These are phyloP conservation scores for Tricholoma sp. DNA, from an alignment of 768 basidiomycete genomes.

Conservation along the genomic window DNA sequence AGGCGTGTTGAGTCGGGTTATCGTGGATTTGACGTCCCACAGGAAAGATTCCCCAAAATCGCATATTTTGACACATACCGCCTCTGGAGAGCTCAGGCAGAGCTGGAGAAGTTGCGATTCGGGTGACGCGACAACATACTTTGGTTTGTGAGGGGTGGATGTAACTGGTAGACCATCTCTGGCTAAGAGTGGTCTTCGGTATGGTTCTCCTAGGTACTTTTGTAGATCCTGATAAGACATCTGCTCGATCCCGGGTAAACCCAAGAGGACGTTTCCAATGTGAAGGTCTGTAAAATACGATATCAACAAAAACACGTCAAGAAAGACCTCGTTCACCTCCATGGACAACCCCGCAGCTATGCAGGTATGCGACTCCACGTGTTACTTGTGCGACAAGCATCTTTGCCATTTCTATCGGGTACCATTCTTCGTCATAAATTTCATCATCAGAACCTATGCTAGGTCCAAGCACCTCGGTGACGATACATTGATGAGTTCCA, in stretches of 20 bases:
- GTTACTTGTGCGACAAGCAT: background rate
- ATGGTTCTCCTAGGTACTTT: background rate
- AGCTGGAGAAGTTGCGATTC: too few species aligned
- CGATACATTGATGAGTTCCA: slow-evolving; percentile 12
- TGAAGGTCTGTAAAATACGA: background rate
- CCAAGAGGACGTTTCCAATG: background rate
- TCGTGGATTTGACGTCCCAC: too few species aligned
- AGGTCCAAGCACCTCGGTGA: slow-evolving; percentile 11
- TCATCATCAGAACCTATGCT: slow-evolving; percentile 5
- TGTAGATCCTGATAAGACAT: background rate
- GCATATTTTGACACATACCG: too few species aligned
- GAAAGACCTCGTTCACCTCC: background rate
- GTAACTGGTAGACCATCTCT: too few species aligned
- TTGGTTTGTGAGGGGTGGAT: too few species aligned
- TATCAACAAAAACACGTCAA: background rate
- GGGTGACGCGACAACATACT: too few species aligned
- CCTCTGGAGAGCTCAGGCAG: too few species aligned
- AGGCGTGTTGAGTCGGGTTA: too few species aligned
- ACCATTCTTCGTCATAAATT: slow-evolving; percentile 2
- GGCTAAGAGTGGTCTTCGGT: background rate
- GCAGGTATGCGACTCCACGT: slow-evolving; percentile 1
- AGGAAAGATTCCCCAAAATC: too few species aligned
- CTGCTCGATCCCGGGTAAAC: background rate
- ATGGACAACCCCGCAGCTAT: background rate
- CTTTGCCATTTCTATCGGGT: slow-evolving; percentile 2